Base-by-base conservation (phyloP, 1,139 yeast genomes). In the Hyphopichia pseudoburtonii region DNA sequence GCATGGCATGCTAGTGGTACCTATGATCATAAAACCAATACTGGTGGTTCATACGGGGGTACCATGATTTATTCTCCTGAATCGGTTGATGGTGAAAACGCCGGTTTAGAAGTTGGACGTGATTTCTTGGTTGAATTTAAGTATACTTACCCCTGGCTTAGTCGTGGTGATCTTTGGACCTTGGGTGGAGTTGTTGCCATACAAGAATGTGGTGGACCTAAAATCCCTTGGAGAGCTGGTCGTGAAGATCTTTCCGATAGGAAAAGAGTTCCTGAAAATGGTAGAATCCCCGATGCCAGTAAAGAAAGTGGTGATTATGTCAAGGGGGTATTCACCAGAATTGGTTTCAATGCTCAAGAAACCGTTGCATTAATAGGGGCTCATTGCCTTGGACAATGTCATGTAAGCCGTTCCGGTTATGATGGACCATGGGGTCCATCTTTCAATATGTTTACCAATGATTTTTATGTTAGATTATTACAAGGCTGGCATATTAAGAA, bases 381-480 rank as follows among this genome's bases (percentile, higher is more conserved):
- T 28, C 96, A 89, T 62, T 80, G 86, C 43, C 72, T 88, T 47
- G 96, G 96, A 44, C 64, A 75, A 51, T 86, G 95, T 56, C 96
- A 87, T 63, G 59, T 70, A 24, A 52, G 66, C 34, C 70, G 72
- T 46, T 74, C 84, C 10, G 97, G 96, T 3, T 90, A 69, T 59
- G 94, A 85, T 44, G 97, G 97, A 35, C 96, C 96, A 35, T 90
- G 97, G 97, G 94, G 92, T 39, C 92, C 90, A 41, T 82, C 89
- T 28, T 86, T 88, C 51, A 89, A 89, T 49, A 69, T 77, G 62
- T 86, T 90, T 62, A 81, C 92, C 50, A 88, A 87, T 61, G 92
- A 85, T 49, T 88, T 85, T 64, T 90, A 64, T 69, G 80, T 78
- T 44, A 73, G 86, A 53, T 75, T 90, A 48, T 64, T 88, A 47